These are phyloP conservation scores for Onygenales sp. DNA, from an alignment of 2,329 filamentous ascomycete species.

Conservation along the genomic window DNA sequence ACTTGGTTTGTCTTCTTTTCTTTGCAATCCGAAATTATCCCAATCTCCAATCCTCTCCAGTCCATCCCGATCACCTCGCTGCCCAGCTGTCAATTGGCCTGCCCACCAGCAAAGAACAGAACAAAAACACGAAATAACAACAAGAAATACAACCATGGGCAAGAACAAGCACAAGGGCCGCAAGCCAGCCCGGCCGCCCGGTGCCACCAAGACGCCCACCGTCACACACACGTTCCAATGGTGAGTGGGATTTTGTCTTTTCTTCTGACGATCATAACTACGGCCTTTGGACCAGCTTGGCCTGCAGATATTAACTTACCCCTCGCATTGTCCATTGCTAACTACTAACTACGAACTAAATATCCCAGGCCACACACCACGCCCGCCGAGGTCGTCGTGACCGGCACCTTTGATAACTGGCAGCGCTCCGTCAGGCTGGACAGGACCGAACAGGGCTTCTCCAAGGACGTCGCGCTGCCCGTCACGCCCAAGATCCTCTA, in stretches of 20 bases:
- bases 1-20: too few relatives aligned
- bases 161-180: not conserved
- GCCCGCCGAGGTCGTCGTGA: conserved; percentile 83
- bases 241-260: conserved; percentile 1
- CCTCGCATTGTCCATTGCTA: not conserved
- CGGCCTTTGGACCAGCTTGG: not conserved
- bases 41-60: too few relatives aligned
- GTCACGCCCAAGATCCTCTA: conserved; percentile 70
- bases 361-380: conserved; percentile 59
- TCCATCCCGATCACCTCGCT: too few relatives aligned
- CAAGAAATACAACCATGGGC: not conserved
- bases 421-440: conserved; percentile 74
- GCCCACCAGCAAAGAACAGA: too few relatives aligned
- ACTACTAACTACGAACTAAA: not conserved
- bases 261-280: not conserved
- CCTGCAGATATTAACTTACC: not conserved
- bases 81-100: too few relatives aligned
- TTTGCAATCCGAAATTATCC: too few relatives aligned
- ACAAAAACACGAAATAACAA: not conserved
- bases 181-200: not conserved
- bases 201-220: not conserved
- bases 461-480: conserved; percentile 70
- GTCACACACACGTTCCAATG: conserved; percentile 9
- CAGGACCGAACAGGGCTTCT: conserved; percentile 61
- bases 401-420: conserved; percentile 94